Conservation (phyloP, 805 yeast genomes). For the Candida argentea region DNA sequence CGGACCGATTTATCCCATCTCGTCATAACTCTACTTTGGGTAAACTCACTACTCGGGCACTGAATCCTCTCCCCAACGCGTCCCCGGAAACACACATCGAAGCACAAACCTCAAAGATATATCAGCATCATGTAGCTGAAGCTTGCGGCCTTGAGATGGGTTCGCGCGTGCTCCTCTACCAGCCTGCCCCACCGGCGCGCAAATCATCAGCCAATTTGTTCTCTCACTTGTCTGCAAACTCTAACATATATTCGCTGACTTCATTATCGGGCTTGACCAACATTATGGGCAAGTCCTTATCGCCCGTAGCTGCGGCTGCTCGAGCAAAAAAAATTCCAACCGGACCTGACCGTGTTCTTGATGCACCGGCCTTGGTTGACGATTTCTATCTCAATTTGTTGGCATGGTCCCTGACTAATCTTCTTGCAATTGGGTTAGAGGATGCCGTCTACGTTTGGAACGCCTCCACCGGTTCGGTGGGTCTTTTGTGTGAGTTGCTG, state of each 20-base stretch:
- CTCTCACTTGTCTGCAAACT: constrained; percentile 11
- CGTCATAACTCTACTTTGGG: constrained; percentile 30
- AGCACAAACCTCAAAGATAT: constrained; percentile 44
- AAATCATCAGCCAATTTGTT: constrained; percentile 26
- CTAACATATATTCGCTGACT: too few relatives aligned
- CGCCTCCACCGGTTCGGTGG: constrained; percentile 73
- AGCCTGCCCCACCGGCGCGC: constrained; percentile 73
- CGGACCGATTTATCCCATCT: constrained; percentile 36
- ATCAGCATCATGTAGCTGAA: constrained; percentile 78
- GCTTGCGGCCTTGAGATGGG: constrained; percentile 88
- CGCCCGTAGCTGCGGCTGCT: constrained; percentile 48
- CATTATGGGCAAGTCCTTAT: constrained; percentile 22
- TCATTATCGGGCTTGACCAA: constrained; percentile 14
- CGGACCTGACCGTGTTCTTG: constrained; percentile 86
- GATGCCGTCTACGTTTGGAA: constrained; percentile 86
- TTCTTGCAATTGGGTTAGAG: constrained; percentile 82
- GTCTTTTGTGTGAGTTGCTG: constrained; percentile 47
- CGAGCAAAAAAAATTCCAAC: constrained; percentile 72
- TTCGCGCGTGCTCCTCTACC: constrained; percentile 74
- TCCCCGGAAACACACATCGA: constrained; percentile 47
- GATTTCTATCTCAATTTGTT: constrained; percentile 84
- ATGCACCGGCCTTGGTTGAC: constrained; percentile 91
- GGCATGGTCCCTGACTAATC: constrained; percentile 78
- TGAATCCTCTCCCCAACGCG: constrained; percentile 33
- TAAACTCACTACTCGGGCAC: constrained; percentile 22